Conservation (phyloP, 331 rosid genomes). For the Prunus yedoensis region DNA sequence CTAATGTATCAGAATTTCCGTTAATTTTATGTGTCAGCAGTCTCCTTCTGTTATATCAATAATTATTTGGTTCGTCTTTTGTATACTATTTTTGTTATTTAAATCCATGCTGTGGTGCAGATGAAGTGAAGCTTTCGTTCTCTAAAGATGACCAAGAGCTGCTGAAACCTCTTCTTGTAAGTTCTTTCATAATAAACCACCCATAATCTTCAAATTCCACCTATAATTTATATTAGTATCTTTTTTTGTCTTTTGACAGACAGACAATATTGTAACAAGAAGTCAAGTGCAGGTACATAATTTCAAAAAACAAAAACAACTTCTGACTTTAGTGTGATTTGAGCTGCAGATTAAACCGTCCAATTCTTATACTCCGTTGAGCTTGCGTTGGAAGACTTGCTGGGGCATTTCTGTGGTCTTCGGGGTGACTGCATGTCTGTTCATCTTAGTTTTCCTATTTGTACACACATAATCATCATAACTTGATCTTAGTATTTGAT, state of each 20-base stretch:
- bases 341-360: constrained; percentile 5
- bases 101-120: constrained; percentile 6
- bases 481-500: not conserved
- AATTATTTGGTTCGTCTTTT: no score
- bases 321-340: constrained; percentile 1
- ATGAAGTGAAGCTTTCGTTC: constrained; percentile 8
- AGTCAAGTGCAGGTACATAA: not conserved
- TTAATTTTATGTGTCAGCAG: no score
- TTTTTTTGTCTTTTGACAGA: constrained; percentile 4
- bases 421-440: constrained; percentile 18
- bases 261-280: constrained; percentile 13
- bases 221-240: not conserved
- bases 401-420: constrained; percentile 8
- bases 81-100: not conserved
- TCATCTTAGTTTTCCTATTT: constrained; percentile 10
- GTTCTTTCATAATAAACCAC: not conserved
- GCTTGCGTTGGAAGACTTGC: constrained; percentile 21
- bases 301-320: not conserved
- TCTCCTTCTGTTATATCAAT: not conserved
- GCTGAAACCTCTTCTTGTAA: constrained; percentile 28
- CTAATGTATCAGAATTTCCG: no score
- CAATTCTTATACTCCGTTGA: constrained; percentile 3
- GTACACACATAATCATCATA: not conserved
- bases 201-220: not conserved
- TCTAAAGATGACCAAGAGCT: constrained; percentile 17